These are phyloP conservation scores for Phytopythium boreale DNA, from an alignment of 352 stramenopile genomes.

Conservation along the genomic window DNA sequence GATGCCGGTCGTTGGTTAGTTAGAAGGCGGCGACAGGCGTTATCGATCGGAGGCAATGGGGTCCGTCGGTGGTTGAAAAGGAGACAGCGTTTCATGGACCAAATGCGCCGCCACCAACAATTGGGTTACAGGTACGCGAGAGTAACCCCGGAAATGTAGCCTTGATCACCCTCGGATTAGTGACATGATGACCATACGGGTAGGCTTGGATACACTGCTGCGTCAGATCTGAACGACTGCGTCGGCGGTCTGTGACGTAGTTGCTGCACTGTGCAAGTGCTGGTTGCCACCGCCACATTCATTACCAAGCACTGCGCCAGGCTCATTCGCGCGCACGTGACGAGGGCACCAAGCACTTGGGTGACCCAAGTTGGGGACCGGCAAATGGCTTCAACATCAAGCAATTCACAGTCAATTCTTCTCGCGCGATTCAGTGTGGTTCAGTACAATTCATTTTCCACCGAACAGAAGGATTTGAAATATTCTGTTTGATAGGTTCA, in stretches of 20 bases:
- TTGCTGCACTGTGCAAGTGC: too few species aligned
- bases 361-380: neutral
- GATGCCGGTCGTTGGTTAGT: neutral
- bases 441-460: too few species aligned
- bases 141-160: neutral
- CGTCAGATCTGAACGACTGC: too few species aligned
- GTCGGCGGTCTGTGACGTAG: too few species aligned
- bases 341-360: too few species aligned
- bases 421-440: too few species aligned
- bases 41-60: neutral
- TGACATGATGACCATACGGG: neutral
- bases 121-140: neutral
- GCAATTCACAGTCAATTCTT: too few species aligned
- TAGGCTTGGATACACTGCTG: too few species aligned
- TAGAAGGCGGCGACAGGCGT: neutral
- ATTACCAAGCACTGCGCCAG: too few species aligned
- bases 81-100: conserved; percentile 5
- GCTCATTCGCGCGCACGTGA: too few species aligned
- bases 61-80: neutral
- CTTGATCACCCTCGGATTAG: neutral
- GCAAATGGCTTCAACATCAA: too few species aligned
- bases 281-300: too few species aligned
- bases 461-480: conserved; percentile 3
- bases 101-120: conserved; percentile 3
- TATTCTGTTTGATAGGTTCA: neutral